Conservation (phyloP, 179 eudicot species). For the Monotropa hypopitys region DNA sequence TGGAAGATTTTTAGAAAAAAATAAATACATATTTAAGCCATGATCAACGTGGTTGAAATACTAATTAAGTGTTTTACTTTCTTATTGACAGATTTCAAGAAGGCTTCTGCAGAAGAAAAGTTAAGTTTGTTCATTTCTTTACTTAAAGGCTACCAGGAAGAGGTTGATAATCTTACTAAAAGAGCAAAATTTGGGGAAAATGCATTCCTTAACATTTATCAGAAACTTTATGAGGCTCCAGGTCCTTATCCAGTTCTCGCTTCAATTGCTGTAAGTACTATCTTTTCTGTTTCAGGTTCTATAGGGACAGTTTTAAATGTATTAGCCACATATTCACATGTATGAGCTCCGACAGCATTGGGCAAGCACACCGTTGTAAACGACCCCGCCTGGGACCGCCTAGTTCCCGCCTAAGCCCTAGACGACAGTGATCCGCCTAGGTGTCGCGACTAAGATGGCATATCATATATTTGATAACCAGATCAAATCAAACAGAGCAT, state of each 20-base stretch:
- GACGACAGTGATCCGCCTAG: too few species aligned
- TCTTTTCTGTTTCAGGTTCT: constrained; percentile 7
- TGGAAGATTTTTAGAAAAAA: not conserved
- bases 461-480: too few species aligned
- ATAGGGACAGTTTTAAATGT: not conserved
- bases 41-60: not conserved
- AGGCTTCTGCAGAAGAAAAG: constrained; percentile 81
- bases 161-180: constrained; percentile 93
- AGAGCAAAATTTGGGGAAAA: constrained; percentile 95
- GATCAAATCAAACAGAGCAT: too few species aligned
- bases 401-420: too few species aligned
- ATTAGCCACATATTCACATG: not conserved
- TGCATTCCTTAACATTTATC: constrained; percentile 92
- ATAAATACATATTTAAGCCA: not conserved
- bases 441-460: too few species aligned
- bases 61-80: not conserved
- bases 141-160: constrained; percentile 94
- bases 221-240: constrained; percentile 96
- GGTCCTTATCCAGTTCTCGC: constrained; percentile 89
- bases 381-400: too few species aligned
- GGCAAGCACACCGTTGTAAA: too few species aligned
- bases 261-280: constrained; percentile 64
- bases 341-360: not conserved
- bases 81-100: constrained; percentile 64
- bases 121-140: constrained; percentile 57